Conservation (phyloP, 192 early-diverging fungal genomes). For the Dissophora ornata region DNA sequence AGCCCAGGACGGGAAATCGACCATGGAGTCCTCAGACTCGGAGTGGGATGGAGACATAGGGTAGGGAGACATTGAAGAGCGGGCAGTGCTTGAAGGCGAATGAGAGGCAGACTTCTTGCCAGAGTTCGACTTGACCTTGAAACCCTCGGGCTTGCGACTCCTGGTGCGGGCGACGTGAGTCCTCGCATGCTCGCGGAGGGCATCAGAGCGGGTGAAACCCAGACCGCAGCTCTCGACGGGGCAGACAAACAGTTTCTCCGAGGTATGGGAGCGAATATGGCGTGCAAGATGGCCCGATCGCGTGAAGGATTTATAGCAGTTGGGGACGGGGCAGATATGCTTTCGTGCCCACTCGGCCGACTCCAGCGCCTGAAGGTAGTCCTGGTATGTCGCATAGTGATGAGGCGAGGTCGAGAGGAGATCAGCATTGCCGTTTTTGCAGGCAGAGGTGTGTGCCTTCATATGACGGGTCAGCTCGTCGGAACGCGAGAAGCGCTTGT, state of each 20-base stretch:
- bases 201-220: constrained; percentile 82
- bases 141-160: constrained; percentile 30
- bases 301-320: constrained; percentile 62
- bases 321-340: constrained; percentile 56
- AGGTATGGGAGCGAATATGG: constrained; percentile 61
- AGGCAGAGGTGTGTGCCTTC: constrained; percentile 67
- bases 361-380: constrained; percentile 46
- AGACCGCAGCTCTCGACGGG: constrained; percentile 68
- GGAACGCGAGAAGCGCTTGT: constrained; percentile 81
- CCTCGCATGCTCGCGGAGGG: constrained; percentile 79
- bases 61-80: constrained; percentile 49
- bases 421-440: constrained; percentile 59
- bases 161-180: constrained; percentile 71
- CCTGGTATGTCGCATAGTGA: constrained; percentile 50
- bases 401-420: constrained; percentile 48
- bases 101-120: constrained; percentile 21
- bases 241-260: constrained; percentile 53
- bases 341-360: constrained; percentile 55
- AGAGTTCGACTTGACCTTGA: constrained; percentile 15
- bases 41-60: constrained; percentile 45
- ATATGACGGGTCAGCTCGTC: constrained; percentile 84
- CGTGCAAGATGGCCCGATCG: constrained; percentile 60
- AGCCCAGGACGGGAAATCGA: constrained; percentile 43
- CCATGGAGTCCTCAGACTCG: constrained; percentile 39
- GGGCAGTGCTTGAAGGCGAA: constrained; percentile 37